A percentile compares a stretch with the other conserved stretches of the same genome.
These are phyloP conservation scores for Xylaria sp. DNA, from an alignment of 2,329 filamentous ascomycete species.

Conservation along the genomic window DNA sequence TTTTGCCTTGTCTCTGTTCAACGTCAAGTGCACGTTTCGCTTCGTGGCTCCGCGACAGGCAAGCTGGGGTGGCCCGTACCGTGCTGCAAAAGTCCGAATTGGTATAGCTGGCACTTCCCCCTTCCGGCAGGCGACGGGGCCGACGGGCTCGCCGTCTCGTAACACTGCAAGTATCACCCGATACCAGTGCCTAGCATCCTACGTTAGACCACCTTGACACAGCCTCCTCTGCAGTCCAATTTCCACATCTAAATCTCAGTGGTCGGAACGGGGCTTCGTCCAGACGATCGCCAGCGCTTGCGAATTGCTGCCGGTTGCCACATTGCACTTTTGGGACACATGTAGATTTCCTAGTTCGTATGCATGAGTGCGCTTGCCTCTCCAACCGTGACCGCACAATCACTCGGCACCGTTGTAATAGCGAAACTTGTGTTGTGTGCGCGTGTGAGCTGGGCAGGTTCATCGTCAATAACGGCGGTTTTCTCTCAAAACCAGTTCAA, in stretches of 20 bases:
- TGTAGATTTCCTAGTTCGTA: too few species aligned
- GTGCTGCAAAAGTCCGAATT: too few species aligned
- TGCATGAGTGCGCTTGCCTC: too few species aligned
- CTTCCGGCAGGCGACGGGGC: neutral
- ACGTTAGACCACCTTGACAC: neutral
- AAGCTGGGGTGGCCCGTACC: neutral
- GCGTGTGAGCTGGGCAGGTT: too few species aligned
- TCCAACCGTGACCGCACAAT: too few species aligned
- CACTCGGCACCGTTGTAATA: too few species aligned
- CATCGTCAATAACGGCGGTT: too few species aligned
- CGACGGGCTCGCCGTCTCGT: neutral
- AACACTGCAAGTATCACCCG: neutral
- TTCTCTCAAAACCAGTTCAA: too few species aligned
- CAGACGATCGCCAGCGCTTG: neutral
- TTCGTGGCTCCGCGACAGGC: conserved; percentile 9
- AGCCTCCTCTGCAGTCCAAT: neutral
- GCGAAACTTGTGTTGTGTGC: too few species aligned
- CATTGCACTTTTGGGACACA: too few species aligned
- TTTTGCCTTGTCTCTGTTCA: neutral
- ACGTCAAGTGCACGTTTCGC: conserved; percentile 14
- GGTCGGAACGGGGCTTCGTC: neutral
- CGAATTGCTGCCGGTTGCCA: too few species aligned
- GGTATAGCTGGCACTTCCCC: neutral
- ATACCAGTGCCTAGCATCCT: neutral
- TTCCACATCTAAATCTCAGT: neutral